phyloP scores from a whole-genome alignment of 257 asterid species.

The Ilex asprella region DNA sequence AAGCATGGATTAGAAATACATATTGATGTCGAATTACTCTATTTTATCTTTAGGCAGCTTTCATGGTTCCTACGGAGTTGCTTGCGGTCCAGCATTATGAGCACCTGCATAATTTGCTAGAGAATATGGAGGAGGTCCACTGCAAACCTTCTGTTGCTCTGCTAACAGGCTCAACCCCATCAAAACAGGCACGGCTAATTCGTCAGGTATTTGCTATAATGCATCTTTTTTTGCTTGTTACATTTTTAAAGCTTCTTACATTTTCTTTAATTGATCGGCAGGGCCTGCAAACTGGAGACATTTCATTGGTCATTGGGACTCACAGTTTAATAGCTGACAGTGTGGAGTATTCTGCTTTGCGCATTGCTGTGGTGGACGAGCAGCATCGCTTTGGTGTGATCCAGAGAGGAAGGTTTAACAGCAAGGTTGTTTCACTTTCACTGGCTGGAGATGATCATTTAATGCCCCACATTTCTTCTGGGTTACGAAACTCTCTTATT shows the following conservation, averaged over 20 bases:
- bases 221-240: neutral
- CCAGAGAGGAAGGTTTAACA: slow-evolving; percentile 90
- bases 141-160: slow-evolving; percentile 70
- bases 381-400: slow-evolving; percentile 97
- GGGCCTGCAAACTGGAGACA: slow-evolving; percentile 85
- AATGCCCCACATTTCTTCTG: too few relatives aligned
- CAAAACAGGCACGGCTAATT: slow-evolving; percentile 60
- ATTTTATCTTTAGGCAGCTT: slow-evolving; percentile 68
- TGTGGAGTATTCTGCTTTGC: slow-evolving; percentile 74
- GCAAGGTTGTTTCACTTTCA: slow-evolving; percentile 61
- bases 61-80: slow-evolving; percentile 98
- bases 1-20: neutral
- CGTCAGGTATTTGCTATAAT: slow-evolving; percentile 42
- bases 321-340: slow-evolving; percentile 85
- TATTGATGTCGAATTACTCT: slow-evolving; percentile 12
- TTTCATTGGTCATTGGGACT: slow-evolving; percentile 89
- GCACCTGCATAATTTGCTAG: slow-evolving; percentile 61
- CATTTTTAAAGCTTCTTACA: slow-evolving; percentile 7
- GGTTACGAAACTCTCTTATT: too few relatives aligned
- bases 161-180: slow-evolving; percentile 83
- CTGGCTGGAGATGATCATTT: neutral
- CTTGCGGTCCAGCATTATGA: slow-evolving; percentile 93
- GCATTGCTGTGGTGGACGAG: slow-evolving; percentile 90
- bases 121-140: slow-evolving; percentile 35
- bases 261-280: slow-evolving; percentile 27